These are phyloP conservation scores for Aspergillus nidulans DNA, from an alignment of 495 filamentous ascomycete genomes.

Conservation along the genomic window DNA sequence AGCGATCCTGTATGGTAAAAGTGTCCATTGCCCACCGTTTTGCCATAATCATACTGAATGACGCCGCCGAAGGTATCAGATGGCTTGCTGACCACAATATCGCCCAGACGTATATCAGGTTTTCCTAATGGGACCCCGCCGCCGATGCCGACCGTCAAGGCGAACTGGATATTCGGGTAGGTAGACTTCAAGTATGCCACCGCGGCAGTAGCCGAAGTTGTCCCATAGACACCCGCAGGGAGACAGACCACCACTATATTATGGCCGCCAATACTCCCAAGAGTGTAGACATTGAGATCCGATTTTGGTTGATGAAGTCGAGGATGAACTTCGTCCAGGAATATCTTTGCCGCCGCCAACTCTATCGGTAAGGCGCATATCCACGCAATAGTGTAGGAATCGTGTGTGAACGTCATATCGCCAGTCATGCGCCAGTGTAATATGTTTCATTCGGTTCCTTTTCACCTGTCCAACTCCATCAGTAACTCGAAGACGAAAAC, in stretches of 20 bases:
- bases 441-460: too few relatives aligned
- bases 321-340: conserved; percentile 27
- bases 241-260: conserved; percentile 35
- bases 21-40: conserved; percentile 12
- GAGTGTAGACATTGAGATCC: conserved; percentile 29
- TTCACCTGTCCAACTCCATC: too few relatives aligned
- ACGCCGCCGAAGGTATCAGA: conserved; percentile 17
- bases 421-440: too few relatives aligned
- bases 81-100: conserved; percentile 33
- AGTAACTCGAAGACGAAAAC: too few relatives aligned
- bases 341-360: conserved; percentile 22
- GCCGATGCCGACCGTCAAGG: conserved; percentile 33
- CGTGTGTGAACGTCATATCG: neutral
- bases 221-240: conserved; percentile 24
- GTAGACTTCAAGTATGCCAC: conserved; percentile 19
- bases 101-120: conserved; percentile 30
- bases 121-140: conserved; percentile 26
- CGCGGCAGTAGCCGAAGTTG: conserved; percentile 22
- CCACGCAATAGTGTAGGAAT: neutral
- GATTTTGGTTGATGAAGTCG: conserved; percentile 4
- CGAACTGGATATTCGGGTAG: conserved; percentile 21
- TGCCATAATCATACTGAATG: conserved; percentile 38
- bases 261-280: conserved; percentile 27
- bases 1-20: neutral
- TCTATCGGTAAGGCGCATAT: conserved; percentile 17